Percentiles rank a stretch among this genome's conserved stretches.
phyloP scores from a whole-genome alignment of 495 filamentous ascomycete species.

The Podospora australis region DNA sequence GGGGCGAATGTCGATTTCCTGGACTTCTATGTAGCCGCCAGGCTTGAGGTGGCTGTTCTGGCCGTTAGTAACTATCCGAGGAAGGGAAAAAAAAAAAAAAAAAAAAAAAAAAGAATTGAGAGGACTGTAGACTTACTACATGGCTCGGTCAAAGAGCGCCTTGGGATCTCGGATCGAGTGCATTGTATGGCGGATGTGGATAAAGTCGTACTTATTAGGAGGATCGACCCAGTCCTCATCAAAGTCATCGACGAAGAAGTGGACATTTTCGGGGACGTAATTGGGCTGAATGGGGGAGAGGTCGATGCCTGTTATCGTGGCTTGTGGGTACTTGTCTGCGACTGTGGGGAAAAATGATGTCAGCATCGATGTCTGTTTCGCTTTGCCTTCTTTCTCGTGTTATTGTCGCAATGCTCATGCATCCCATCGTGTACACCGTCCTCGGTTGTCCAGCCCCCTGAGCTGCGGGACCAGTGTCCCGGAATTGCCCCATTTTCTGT shows the following conservation, averaged over 20 bases:
- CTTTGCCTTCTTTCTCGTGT: neutral
- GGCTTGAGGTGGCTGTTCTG: slow-evolving; percentile 37
- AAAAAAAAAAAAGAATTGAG: neutral
- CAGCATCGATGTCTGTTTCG: slow-evolving; percentile 1
- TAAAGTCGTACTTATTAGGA: slow-evolving; percentile 49
- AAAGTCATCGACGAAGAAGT: slow-evolving; percentile 58
- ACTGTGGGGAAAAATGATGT: slow-evolving; percentile 17
- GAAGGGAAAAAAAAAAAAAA: neutral
- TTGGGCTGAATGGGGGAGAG: slow-evolving; percentile 57
- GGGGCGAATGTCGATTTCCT: slow-evolving; percentile 38
- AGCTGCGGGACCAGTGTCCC: no score
- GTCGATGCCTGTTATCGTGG: slow-evolving; percentile 57
- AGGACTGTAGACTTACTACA: slow-evolving; percentile 23
- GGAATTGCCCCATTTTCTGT: no score
- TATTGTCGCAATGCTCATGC: no score
- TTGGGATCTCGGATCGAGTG: slow-evolving; percentile 38
- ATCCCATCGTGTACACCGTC: no score
- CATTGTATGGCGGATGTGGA: slow-evolving; percentile 46
- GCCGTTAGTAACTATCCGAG: slow-evolving; percentile 6
- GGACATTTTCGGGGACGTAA: slow-evolving; percentile 52
- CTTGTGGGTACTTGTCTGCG: slow-evolving; percentile 39
- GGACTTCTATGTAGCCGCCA: slow-evolving; percentile 50
- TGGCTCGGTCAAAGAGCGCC: slow-evolving; percentile 28
- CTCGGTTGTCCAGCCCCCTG: no score
- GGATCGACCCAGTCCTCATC: slow-evolving; percentile 53